Evolutionary conservation across 2,329 filamentous ascomycete species (phyloP), one percentile per base, ranked within the genome.

Genomic region (Myriosclerotinia scirpicola): DNA sequence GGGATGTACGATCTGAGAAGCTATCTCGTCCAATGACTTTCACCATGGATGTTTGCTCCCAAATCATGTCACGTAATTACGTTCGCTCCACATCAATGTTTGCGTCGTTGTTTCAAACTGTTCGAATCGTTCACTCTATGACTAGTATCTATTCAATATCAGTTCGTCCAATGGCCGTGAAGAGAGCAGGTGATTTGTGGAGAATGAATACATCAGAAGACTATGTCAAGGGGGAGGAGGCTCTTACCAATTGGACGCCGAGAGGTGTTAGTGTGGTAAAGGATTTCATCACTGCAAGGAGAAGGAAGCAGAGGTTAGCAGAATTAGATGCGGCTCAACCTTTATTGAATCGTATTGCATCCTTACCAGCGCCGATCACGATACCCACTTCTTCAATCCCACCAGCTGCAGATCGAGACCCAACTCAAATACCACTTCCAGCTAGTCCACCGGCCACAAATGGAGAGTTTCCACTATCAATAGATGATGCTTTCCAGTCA

Each of bases 211-310:
- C 93, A 20, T 89, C 92, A 68, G 90, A 96, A 74, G 92, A 96
- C 77, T 98, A 97, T 75, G 91, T 99, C 73, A 97, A 97, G 77
- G 95, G 95, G 65, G 93, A 99, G 78, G 95, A 99, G 77, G 84
- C 89, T 59, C 82, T 99, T 50, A 87, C 83, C 2, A 87, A 88
- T 66, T 99, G 95, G 95, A 87, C 89, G 9, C 94, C 95, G 2
- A 86, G 95, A 53, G 93, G 95, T 46, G 91, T 98, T 3, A 96
- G 92, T 0, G 81, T 99, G 0, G 89, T 99, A n/a, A 87, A 88
- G 67, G 95, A 99, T 78, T 97, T 90, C 74, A 89, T 97, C 65
- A 79, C 83, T 14, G 85, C 90, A 7, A 88, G 88, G 68, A 92
- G 91, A 78, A 89, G 90, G 75, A 88, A 88, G 72, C 83, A 85